Evolutionary conservation across 306 rosid species (phyloP).

Genomic region (Citrullus mucosospermus): DNA sequence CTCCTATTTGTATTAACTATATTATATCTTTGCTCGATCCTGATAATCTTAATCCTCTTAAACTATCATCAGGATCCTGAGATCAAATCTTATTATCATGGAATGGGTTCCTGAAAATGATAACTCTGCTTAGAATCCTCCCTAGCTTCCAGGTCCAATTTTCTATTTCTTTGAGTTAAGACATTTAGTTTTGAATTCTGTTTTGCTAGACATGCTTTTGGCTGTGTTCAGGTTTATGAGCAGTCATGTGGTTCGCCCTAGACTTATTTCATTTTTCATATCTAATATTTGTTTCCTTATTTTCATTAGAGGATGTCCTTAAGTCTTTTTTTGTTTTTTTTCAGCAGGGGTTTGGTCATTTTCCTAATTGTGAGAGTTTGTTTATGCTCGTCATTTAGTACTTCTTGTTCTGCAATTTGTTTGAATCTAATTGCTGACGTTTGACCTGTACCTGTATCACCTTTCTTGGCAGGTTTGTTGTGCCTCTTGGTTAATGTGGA

Average conservation of each 20-base stretch:
- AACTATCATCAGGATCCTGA: neutral
- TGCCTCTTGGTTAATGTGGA: neutral
- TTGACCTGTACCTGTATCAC: neutral
- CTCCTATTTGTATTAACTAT: neutral
- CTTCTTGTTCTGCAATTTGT: neutral
- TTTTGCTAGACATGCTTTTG: slow-evolving; percentile 14
- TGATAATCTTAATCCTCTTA: neutral
- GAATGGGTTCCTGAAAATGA: neutral
- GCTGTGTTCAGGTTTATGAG: slow-evolving; percentile 26
- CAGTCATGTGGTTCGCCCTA: slow-evolving; percentile 16
- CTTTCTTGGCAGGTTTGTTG: neutral
- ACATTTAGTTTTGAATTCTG: slow-evolving; percentile 6
- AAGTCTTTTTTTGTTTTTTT: slow-evolving; percentile 26
- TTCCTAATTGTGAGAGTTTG: slow-evolving; percentile 32
- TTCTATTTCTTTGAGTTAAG: slow-evolving; percentile 10
- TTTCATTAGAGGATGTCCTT: slow-evolving; percentile 21
- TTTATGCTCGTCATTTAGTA: neutral
- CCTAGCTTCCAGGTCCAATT: neutral
- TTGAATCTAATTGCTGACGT: neutral
- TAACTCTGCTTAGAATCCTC: neutral
- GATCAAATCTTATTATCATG: neutral
- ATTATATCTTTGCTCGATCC: neutral
- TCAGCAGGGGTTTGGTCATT: slow-evolving; percentile 46
- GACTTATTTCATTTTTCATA: slow-evolving; percentile 3
- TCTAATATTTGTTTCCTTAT: slow-evolving; percentile 10